These are phyloP conservation scores for Camellia sinensis DNA, from an alignment of 148 eudicot genomes.

Conservation along the genomic window DNA sequence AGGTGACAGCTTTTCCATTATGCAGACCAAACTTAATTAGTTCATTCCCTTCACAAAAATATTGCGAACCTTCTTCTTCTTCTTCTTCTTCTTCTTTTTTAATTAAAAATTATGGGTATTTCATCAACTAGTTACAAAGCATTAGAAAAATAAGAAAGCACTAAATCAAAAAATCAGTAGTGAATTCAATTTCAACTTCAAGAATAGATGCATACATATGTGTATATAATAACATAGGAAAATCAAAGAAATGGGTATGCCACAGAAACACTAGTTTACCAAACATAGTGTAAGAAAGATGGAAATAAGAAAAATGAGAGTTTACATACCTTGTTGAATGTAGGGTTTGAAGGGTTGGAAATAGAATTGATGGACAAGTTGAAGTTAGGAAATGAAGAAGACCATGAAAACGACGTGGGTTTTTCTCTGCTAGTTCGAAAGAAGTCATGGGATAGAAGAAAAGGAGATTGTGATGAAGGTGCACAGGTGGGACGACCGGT, in stretches of 20 bases:
- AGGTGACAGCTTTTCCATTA: no score
- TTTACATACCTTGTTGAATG: constrained; percentile 41
- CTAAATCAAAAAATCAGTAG: no score
- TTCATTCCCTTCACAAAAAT: no score
- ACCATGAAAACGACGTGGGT: constrained; percentile 61
- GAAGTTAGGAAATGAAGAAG: constrained; percentile 52
- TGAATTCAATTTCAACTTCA: no score
- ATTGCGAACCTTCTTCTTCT: no score
- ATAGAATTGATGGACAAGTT: constrained; percentile 34
- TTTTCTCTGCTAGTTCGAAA: constrained; percentile 27
- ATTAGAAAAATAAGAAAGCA: no score
- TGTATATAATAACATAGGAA: background rate
- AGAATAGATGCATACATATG: no score
- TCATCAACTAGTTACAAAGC: no score
- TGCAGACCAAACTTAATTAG: no score
- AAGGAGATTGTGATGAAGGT: constrained; percentile 31
- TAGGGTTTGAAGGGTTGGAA: constrained; percentile 21
- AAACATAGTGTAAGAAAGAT: background rate
- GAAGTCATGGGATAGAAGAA: constrained; percentile 33
- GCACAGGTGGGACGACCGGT: constrained; percentile 51
- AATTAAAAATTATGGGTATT: no score
- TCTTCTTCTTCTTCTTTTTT: no score
- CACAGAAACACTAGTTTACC: background rate
- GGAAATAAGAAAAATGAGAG: background rate
- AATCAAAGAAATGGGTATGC: background rate